A percentile compares a stretch with the other conserved stretches of the same genome.
Evolutionary conservation across 1,284 basidiomycete genomes (phyloP).

Genomic region (Heterobasidion occidentale): DNA sequence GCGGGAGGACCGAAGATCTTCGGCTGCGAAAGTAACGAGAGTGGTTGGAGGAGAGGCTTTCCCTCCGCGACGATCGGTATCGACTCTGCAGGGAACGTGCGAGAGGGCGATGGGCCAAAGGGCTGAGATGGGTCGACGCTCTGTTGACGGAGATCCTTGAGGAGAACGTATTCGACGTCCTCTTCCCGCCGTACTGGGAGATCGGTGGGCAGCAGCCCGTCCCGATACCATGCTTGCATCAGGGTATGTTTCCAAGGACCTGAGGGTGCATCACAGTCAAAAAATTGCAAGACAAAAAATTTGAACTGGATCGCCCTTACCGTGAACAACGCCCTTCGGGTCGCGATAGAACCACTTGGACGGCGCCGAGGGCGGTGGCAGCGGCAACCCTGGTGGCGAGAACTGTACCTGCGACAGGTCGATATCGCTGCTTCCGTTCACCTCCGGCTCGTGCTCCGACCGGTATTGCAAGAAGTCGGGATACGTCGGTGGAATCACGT

Average conservation of each 20-base stretch:
- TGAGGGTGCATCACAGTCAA: conserved; percentile 18
- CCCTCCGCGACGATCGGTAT: conserved; percentile 23
- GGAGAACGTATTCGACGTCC: conserved; percentile 54
- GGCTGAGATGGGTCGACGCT: conserved; percentile 71
- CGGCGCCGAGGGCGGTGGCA: conserved; percentile 55
- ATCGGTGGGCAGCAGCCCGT: conserved; percentile 70
- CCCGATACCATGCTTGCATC: conserved; percentile 82
- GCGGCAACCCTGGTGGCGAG: conserved; percentile 68
- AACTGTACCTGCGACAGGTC: conserved; percentile 60
- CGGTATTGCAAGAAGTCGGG: conserved; percentile 67
- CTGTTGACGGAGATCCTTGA: conserved; percentile 68
- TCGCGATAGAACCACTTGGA: conserved; percentile 75
- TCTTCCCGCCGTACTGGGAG: conserved; percentile 72
- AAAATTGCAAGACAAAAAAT: conserved; percentile 1
- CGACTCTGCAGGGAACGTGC: conserved; percentile 13
- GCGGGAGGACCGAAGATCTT: conserved; percentile 80
- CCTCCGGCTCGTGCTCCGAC: conserved; percentile 49
- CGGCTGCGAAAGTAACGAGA: conserved; percentile 76
- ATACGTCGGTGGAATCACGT: conserved; percentile 84
- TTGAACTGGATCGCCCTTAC: conserved; percentile 29
- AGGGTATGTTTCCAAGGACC: conserved; percentile 79
- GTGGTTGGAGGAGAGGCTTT: conserved; percentile 62
- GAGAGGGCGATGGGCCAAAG: conserved; percentile 48
- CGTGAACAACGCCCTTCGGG: conserved; percentile 70
- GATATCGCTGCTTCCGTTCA: conserved; percentile 28